Percentiles rank a stretch among this genome's conserved stretches.
These are phyloP conservation scores for Arabidopsis lyrata DNA, from an alignment of 441 rosid genomes.

Conservation along the genomic window DNA sequence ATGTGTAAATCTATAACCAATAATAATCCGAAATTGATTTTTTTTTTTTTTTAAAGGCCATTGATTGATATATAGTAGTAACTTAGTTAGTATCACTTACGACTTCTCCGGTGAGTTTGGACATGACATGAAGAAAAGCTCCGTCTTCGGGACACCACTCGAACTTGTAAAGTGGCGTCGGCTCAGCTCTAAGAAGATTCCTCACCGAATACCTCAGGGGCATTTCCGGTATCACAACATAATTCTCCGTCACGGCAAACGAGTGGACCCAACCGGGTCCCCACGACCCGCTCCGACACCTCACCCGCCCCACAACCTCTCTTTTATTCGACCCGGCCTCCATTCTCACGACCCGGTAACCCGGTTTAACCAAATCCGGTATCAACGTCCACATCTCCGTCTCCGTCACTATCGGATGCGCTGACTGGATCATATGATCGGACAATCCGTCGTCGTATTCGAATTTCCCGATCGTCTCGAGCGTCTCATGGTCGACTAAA, in stretches of 20 bases:
- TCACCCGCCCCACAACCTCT: conserved; percentile 84
- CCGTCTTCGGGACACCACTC: conserved; percentile 87
- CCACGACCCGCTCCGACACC: conserved; percentile 73
- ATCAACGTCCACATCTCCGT: conserved; percentile 76
- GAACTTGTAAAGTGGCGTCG: conserved; percentile 91
- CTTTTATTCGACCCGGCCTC: conserved; percentile 74
- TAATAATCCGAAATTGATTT: neutral
- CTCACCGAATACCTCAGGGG: conserved; percentile 84
- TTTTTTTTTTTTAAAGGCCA: too few relatives aligned
- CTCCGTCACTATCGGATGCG: conserved; percentile 91
- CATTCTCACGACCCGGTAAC: conserved; percentile 87
- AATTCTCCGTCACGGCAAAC: conserved; percentile 90
- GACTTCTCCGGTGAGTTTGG: conserved; percentile 82
- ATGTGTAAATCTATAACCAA: neutral
- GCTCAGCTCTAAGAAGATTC: conserved; percentile 88
- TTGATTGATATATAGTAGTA: too few relatives aligned
- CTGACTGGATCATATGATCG: conserved; percentile 82
- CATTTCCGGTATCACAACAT: conserved; percentile 91
- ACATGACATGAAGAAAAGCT: conserved; percentile 83
- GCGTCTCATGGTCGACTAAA: conserved; percentile 65
- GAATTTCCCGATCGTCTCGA: conserved; percentile 78
- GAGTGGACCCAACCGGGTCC: conserved; percentile 98
- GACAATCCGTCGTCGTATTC: conserved; percentile 72
- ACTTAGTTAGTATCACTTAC: conserved; percentile 52
- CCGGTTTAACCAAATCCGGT: conserved; percentile 82